Conservation (phyloP, 2,329 filamentous ascomycete genomes). For the Talaromyces sp. region DNA sequence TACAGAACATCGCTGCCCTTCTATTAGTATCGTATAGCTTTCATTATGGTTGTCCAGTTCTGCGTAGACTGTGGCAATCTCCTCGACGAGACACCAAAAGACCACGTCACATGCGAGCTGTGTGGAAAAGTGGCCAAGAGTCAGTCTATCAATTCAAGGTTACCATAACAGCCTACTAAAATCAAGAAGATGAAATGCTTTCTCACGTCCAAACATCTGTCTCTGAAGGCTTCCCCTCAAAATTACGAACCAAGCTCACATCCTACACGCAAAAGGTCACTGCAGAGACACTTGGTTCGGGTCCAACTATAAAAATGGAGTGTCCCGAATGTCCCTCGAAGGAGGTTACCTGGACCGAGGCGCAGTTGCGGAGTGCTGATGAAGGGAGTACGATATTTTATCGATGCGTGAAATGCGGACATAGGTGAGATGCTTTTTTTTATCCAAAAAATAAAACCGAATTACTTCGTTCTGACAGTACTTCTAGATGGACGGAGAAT, state of each 20-base stretch:
- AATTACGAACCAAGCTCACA: constrained; percentile 13
- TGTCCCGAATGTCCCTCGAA: constrained; percentile 16
- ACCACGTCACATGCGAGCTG: constrained; percentile 11
- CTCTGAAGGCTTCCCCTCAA: constrained; percentile 16
- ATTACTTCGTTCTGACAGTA: not conserved
- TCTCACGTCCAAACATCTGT: constrained; percentile 8
- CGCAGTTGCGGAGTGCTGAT: constrained; percentile 77
- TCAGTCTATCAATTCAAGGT: not conserved
- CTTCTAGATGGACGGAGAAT: constrained; percentile 2
- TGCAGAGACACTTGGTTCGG: constrained; percentile 3
- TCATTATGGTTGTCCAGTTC: constrained; percentile 14
- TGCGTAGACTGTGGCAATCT: constrained; percentile 17
- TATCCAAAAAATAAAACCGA: not conserved
- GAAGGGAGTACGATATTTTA: constrained; percentile 87
- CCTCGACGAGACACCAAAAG: constrained; percentile 11
- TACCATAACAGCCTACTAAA: not conserved
- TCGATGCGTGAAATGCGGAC: constrained; percentile 49
- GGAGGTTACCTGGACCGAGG: constrained; percentile 16
- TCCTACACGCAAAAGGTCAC: constrained; percentile 11
- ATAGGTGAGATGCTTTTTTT: constrained; percentile 11
- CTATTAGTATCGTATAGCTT: not conserved
- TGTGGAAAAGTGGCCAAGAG: constrained; percentile 16
- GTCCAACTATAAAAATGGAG: constrained; percentile 12
- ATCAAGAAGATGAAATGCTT: constrained; percentile 10
- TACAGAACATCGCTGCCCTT: not conserved